Base-by-base conservation (phyloP, 768 basidiomycete species). In the Auriscalpium vulgare region DNA sequence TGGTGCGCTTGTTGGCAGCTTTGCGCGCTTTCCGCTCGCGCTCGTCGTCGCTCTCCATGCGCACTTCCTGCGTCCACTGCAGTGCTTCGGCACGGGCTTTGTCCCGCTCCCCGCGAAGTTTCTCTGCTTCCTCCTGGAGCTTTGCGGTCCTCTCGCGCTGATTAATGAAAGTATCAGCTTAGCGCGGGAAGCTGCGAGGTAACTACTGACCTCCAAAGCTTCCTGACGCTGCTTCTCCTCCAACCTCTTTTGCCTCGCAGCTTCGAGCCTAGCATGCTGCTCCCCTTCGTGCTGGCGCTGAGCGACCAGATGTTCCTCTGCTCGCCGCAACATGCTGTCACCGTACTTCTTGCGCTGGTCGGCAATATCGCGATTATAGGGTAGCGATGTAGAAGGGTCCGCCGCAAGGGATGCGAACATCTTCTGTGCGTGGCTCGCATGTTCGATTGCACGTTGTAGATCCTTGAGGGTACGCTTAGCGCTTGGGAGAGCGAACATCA, bases 311-410 rank as follows among this genome's bases (percentile, higher is more conserved):
- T 95, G 92, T 44, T 89, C 91, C 10, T 90, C 87, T 2, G 83
- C 86, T 51, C 84, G 84, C 54, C 89, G 79, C 53, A 95, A 67
- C 78, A 98, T 85, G 64, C 79, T 86, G 58, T 91, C 87, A 11
- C 94, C 93, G 63, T 97, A 99, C 67, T 88, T 87, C 40, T 85
- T 79, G 46, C 97, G 84, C 62, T 95, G 88, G 62, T 93, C 88
- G 0, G 94, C 92, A 47, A 97, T 79, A 49, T 95, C 93, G 10
- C 80, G 77, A 62, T 78, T 89, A 70, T 97, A 98, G 0, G 93
- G 91, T 16, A 95, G 76, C 49, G 78, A 71, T 0, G 79, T 67
- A 0, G 86, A 78, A 54, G 79, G 77, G 63, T 94, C 91, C 7
- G 79, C 78, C 0, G 91, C 90, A 17, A 99, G 76, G 0, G 90